Base-by-base conservation (phyloP, 495 filamentous ascomycete species). In the Thermothielavioides terrestris region DNA sequence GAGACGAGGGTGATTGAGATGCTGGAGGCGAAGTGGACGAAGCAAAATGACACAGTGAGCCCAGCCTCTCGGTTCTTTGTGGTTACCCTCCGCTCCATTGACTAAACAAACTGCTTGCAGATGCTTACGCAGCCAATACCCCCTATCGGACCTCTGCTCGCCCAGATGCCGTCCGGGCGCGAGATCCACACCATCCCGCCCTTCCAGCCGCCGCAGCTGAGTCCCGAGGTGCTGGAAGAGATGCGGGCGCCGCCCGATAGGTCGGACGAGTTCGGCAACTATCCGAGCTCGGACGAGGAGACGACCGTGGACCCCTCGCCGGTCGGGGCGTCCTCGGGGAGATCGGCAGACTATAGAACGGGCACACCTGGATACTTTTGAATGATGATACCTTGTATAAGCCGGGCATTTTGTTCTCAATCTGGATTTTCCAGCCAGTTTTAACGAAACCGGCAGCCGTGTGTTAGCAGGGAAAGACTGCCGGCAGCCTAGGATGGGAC, bases 31-130 rank as follows among this genome's bases (percentile, higher is more conserved):
- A 95, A 94, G 63, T 98, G 92, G 92, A 77, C 76, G 26, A 88
- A 88, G 68, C 80, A 86, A 69, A 98, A 98, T 64, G 88, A 95
- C 68, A 94, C 86, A 12, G 87, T 95, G 62, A 69, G 84, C n/a
- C n/a, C n/a, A n/a, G n/a, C n/a, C n/a, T n/a, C n/a, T n/a, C n/a
- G n/a, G n/a, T n/a, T n/a, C n/a, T n/a, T 76, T 38, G 18, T 17
- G 11, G 11, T 38, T 12, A 7, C 17, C 22, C 0, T 18, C 21
- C 39, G 17, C 6, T 28, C 22, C 17, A 40, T 10, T 35, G 27
- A 4, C 20, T 21, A 23, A 44, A 27, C 35, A 42, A 44, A 25
- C n/a, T 22, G 22, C 3, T 34, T 23, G n/a, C 35, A 91, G 88
- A 84, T 94, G 35, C 85, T 88, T 45, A 84, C 86, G 1, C 90